Evolutionary conservation across 164 flowering plant genomes (phyloP), one percentile per base, ranked within the genome.

Genomic region (Sedum album): DNA sequence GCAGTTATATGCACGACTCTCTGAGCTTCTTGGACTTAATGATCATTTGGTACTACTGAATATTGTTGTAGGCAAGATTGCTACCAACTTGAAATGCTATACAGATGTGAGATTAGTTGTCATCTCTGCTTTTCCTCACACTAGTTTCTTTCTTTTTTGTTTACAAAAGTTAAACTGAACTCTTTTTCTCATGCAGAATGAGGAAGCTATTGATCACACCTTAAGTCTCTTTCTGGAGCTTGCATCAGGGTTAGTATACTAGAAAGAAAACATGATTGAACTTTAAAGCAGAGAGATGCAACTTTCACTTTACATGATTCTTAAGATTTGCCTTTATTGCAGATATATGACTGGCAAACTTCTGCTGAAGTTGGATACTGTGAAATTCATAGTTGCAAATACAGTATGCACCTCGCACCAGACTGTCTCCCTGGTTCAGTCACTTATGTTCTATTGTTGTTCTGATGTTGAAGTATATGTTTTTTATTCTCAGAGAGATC

Each of bases 341-440:
- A 95, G 99, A 66, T 95, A 87, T 74, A 95, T 95, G 99, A 90
- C 96, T 42, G 99, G 99, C 51, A 95, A 90, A 86, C 80, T 88
- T 71, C 97, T 92, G 71, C 75, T 90, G 78, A 95, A 88, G 84
- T 82, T 95, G 86, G 97, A 95, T 68, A 79, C 96, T 46, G 80
- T 90, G 64, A 86, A 90, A 78, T 95, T 87, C 74, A 84, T 94
- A 25, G 73, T 95, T 73, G 88, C 88, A 55, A 75, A 90, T 73
- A 88, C 92, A 61, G 99, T 95, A 88, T 31, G 66, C 38, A 35
- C 44, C 26, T 64, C 41, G 41, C 25, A 1, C 28, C 20, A n/a
- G 28, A n/a, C 39, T 1, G 20, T 63, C 23, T 31, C 3, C 17
- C 21, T 30, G 60, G 57, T 66, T 28, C 15, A 48, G 53, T 66